These are phyloP conservation scores for Pythium utonaiense DNA, from an alignment of 352 stramenopile genomes.

Conservation along the genomic window DNA sequence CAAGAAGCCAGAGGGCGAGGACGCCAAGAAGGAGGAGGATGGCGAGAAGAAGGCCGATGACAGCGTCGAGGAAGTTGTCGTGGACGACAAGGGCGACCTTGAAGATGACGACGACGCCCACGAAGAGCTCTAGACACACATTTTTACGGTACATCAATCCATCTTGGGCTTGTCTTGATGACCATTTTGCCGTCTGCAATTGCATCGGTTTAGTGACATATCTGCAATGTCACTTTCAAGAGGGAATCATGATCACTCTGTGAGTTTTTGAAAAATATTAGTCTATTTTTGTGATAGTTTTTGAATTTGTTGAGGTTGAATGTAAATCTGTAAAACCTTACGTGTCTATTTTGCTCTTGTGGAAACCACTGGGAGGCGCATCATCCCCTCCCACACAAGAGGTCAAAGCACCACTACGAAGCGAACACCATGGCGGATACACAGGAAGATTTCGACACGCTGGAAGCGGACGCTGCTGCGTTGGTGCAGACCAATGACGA, in stretches of 20 bases:
- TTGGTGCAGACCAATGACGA: constrained; percentile 23
- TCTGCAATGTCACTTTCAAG: not conserved
- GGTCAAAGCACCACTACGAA: not conserved
- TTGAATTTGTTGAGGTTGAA: constrained; percentile 9
- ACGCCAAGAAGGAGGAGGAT: constrained; percentile 19
- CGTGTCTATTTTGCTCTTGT: not conserved
- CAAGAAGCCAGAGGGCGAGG: constrained; percentile 27
- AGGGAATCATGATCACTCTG: too few species aligned
- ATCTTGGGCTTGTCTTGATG: not conserved
- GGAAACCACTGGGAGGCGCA: constrained; percentile 12
- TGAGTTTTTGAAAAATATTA: too few species aligned
- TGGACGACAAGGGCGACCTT: constrained; percentile 14
- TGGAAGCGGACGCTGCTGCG: constrained; percentile 46
- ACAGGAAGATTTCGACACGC: constrained; percentile 41
- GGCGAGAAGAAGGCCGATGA: constrained; percentile 29
- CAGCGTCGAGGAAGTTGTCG: constrained; percentile 17
- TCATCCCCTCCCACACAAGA: not conserved
- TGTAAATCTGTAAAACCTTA: constrained; percentile 3
- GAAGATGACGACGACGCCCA: constrained; percentile 25
- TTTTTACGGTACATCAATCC: constrained; percentile 1
- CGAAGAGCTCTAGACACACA: constrained; percentile 51
- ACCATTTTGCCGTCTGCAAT: too few species aligned
- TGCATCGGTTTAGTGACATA: not conserved
- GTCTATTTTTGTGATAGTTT: constrained; percentile 9
- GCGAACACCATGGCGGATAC: constrained; percentile 27